These are phyloP conservation scores for Fusarium acutatum DNA, from an alignment of 2,329 filamentous ascomycete species.

Conservation along the genomic window DNA sequence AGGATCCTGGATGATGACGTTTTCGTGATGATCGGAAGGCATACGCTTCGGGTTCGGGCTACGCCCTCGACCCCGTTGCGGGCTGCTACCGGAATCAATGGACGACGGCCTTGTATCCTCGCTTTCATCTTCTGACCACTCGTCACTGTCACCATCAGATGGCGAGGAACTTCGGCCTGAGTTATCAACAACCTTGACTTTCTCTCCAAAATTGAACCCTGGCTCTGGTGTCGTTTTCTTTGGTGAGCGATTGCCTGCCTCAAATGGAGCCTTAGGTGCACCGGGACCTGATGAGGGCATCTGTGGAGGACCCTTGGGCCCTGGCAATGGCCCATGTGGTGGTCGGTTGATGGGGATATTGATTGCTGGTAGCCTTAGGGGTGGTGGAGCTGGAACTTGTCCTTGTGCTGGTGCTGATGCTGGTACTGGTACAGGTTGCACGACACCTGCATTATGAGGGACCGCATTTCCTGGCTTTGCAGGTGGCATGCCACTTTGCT, in stretches of 20 bases:
- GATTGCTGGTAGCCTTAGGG: not conserved
- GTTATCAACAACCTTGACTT: not conserved
- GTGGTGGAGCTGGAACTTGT: not conserved
- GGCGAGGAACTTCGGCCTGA: slow-evolving; percentile 17
- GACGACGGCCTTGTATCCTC: slow-evolving; percentile 28
- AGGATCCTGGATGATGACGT: slow-evolving; percentile 3
- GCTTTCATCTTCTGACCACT: slow-evolving; percentile 19
- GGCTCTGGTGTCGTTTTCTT: not conserved
- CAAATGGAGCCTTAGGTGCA: not conserved
- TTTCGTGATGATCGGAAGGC: slow-evolving; percentile 1
- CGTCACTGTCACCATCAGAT: slow-evolving; percentile 5
- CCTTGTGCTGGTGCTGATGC: not conserved
- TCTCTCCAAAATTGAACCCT: not conserved
- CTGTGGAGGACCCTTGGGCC: not conserved
- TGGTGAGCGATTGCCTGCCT: not conserved
- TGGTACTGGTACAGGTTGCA: not conserved
- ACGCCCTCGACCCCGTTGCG: slow-evolving; percentile 2
- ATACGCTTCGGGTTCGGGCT: slow-evolving; percentile 10
- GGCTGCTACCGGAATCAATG: slow-evolving; percentile 10
- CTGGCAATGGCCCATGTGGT: not conserved
- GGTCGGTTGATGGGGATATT: slow-evolving; percentile 5
- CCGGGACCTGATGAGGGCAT: not conserved
- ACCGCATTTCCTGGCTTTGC: not conserved
- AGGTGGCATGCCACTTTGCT: not conserved
- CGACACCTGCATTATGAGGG: not conserved